Conservation (phyloP, 352 stramenopile species). For the Pythium periplocum region DNA sequence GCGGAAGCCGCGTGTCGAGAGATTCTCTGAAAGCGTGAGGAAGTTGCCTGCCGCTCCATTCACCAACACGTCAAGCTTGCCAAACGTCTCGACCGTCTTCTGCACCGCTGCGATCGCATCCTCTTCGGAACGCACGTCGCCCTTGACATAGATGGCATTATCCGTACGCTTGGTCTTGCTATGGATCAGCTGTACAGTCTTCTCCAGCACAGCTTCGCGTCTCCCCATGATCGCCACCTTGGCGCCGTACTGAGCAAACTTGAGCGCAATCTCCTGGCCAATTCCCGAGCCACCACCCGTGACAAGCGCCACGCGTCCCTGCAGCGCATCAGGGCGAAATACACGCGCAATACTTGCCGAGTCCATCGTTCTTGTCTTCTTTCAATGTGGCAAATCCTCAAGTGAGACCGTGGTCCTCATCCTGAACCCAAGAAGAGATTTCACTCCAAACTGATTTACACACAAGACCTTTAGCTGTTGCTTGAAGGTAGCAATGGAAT, state of each 20-base stretch:
- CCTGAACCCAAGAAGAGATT: too few relatives aligned
- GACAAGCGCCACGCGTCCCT: conserved; percentile 81
- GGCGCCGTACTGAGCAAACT: conserved; percentile 89
- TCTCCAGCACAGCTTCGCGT: conserved; percentile 85
- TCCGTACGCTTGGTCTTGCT: conserved; percentile 29
- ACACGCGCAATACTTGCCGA: conserved; percentile 36
- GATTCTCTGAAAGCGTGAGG: conserved; percentile 74
- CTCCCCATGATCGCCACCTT: conserved; percentile 92
- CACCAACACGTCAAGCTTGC: conserved; percentile 89
- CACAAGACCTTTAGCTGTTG: too few relatives aligned
- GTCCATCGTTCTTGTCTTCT: conserved; percentile 30
- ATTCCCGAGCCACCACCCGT: conserved; percentile 94
- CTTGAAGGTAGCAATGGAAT: too few relatives aligned
- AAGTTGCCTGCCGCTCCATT: conserved; percentile 96
- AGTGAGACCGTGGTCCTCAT: too few relatives aligned
- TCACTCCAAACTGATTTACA: too few relatives aligned
- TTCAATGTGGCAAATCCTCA: too few relatives aligned
- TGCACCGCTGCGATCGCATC: conserved; percentile 71
- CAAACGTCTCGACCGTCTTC: conserved; percentile 72
- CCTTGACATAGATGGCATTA: conserved; percentile 38
- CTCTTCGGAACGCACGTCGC: conserved; percentile 83
- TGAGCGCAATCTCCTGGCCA: conserved; percentile 91
- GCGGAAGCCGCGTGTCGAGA: conserved; percentile 92
- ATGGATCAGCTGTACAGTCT: conserved; percentile 56
- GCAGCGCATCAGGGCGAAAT: conserved; percentile 49